Conservation (phyloP, 257 asterid genomes). For the Nicotiana benthamiana region DNA sequence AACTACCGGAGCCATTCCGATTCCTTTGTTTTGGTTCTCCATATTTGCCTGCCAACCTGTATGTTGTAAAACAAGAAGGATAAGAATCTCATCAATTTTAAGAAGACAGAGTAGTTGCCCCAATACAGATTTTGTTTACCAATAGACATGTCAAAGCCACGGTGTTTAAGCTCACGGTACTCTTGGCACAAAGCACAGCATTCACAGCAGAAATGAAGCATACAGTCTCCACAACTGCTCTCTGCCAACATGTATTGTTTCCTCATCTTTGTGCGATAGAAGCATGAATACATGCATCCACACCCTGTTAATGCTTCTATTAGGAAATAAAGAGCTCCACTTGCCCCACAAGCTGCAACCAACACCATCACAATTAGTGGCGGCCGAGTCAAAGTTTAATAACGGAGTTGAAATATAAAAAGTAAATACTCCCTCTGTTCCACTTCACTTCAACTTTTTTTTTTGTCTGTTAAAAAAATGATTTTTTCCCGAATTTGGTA, state of each 20-base stretch:
- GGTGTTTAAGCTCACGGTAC: constrained; percentile 22
- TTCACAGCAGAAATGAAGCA: constrained; percentile 23
- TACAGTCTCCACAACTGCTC: constrained; percentile 12
- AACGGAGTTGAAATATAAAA: too few species aligned
- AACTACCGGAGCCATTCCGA: constrained; percentile 15
- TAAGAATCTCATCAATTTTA: background rate
- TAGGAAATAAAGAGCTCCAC: constrained; percentile 11
- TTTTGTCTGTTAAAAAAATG: too few species aligned
- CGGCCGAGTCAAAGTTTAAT: too few species aligned
- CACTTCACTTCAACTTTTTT: too few species aligned
- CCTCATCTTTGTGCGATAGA: constrained; percentile 18
- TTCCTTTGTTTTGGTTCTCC: constrained; percentile 8
- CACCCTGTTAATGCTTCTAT: constrained; percentile 2
- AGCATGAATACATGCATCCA: constrained; percentile 17
- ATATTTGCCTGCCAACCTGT: constrained; percentile 19
- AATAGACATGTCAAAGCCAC: constrained; percentile 15
- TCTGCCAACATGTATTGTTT: constrained; percentile 11
- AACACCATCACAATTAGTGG: background rate
- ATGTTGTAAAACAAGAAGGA: background rate
- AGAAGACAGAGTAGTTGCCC: background rate
- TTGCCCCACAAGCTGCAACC: constrained; percentile 13
- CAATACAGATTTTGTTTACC: background rate
- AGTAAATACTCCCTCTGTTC: too few species aligned
- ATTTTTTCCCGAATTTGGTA: too few species aligned
- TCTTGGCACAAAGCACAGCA: constrained; percentile 26